These are phyloP conservation scores for Hydnum rufescens DNA, from an alignment of 768 basidiomycete species.

Conservation along the genomic window DNA sequence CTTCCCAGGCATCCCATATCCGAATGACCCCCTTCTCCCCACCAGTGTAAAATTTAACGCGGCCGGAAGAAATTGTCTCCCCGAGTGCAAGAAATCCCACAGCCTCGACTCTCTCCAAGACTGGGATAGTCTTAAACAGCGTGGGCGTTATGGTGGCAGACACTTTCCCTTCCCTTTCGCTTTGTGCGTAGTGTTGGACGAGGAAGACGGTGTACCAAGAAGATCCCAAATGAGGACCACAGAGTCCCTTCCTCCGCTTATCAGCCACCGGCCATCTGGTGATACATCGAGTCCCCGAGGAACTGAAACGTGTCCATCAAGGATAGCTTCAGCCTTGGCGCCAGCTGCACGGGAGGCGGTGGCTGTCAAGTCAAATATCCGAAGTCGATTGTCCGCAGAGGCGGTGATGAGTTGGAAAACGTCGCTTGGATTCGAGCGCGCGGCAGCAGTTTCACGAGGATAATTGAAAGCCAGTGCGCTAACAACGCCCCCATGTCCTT, in stretches of 20 bases:
- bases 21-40: constrained; percentile 77
- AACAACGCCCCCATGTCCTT: constrained; percentile 94
- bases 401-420: constrained; percentile 46
- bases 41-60: constrained; percentile 62
- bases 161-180: constrained; percentile 8
- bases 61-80: constrained; percentile 24
- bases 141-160: constrained; percentile 21
- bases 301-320: constrained; percentile 91
- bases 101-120: constrained; percentile 73
- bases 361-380: constrained; percentile 75
- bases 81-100: constrained; percentile 46
- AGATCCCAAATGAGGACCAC: constrained; percentile 90
- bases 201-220: constrained; percentile 11
- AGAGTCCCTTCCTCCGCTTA: constrained; percentile 83
- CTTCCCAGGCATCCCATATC: constrained; percentile 64
- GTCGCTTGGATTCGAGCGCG: constrained; percentile 22
- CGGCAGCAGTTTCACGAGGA: constrained; percentile 35
- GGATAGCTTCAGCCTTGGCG: constrained; percentile 50
- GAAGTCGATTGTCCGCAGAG: constrained; percentile 76
- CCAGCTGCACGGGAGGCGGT: constrained; percentile 35
- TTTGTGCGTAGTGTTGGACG: constrained; percentile 5
- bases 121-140: constrained; percentile 59
- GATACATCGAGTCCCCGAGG: constrained; percentile 79
- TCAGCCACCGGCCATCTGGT: constrained; percentile 67
- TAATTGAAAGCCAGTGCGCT: constrained; percentile 77